A percentile compares a stretch with the other conserved stretches of the same genome.
These are phyloP conservation scores for Helotiales sp. DNA, from an alignment of 2,329 filamentous ascomycete genomes.

Conservation along the genomic window DNA sequence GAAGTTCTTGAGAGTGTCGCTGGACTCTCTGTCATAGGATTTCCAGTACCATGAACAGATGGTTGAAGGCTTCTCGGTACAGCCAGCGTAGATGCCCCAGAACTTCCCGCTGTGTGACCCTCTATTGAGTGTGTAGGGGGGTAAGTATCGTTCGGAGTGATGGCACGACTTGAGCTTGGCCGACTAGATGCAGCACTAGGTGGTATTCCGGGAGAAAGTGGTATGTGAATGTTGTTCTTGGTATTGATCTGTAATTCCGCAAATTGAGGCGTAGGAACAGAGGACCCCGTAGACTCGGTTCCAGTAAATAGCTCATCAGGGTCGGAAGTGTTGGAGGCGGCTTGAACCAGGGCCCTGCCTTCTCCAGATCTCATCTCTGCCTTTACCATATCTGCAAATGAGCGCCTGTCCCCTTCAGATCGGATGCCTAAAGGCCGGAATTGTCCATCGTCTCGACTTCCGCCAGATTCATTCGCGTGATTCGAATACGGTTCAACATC, in stretches of 20 bases:
- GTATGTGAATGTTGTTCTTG: conserved; percentile 36
- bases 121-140: conserved; percentile 2
- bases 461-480: not conserved
- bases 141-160: conserved; percentile 16
- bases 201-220: conserved; percentile 25
- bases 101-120: not conserved
- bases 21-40: conserved; percentile 19
- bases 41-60: not conserved
- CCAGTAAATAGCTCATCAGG: conserved; percentile 24
- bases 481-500: conserved; percentile 7
- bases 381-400: conserved; percentile 50
- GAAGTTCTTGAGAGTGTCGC: conserved; percentile 23
- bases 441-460: not conserved
- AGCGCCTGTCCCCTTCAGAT: conserved; percentile 17
- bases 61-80: conserved; percentile 11
- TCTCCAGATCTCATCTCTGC: conserved; percentile 66
- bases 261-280: conserved; percentile 28
- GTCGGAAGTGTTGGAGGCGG: conserved; percentile 27
- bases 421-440: not conserved
- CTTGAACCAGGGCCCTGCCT: conserved; percentile 59
- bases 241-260: conserved; percentile 38
- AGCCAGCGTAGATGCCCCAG: not conserved
- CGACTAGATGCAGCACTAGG: conserved; percentile 5
- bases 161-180: conserved; percentile 23
- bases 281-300: conserved; percentile 4